Conservation (phyloP, 257 asterid species). For the Solanum rostratum region DNA sequence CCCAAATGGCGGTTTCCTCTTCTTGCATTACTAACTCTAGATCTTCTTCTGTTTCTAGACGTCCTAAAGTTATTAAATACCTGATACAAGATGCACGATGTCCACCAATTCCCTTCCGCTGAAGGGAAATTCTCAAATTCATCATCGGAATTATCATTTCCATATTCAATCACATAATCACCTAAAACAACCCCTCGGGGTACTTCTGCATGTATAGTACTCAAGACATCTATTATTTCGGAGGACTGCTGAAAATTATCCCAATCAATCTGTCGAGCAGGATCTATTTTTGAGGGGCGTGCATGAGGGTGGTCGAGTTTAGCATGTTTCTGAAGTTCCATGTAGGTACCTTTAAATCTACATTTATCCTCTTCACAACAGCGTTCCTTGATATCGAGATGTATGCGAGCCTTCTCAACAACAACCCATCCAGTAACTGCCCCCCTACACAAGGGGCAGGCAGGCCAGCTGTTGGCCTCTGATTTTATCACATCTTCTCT, state of each 20-base stretch:
- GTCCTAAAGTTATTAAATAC: slow-evolving; percentile 62
- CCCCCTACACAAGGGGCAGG: slow-evolving; percentile 82
- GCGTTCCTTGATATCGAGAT: slow-evolving; percentile 55
- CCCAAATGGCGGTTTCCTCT: slow-evolving; percentile 47
- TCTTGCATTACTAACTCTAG: slow-evolving; percentile 55
- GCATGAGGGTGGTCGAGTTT: slow-evolving; percentile 68
- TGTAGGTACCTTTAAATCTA: slow-evolving; percentile 43
- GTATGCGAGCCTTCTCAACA: slow-evolving; percentile 45
- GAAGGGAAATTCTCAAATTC: slow-evolving; percentile 58
- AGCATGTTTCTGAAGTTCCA: slow-evolving; percentile 64
- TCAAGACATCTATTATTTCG: slow-evolving; percentile 71
- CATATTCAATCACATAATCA: slow-evolving; percentile 85
- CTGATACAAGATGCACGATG: slow-evolving; percentile 69
- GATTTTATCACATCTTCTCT: slow-evolving; percentile 8
- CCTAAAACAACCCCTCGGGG: slow-evolving; percentile 85
- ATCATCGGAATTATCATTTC: slow-evolving; percentile 68
- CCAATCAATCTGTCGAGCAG: slow-evolving; percentile 83
- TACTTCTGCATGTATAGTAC: slow-evolving; percentile 73
- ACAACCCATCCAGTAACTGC: slow-evolving; percentile 73
- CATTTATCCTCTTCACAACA: slow-evolving; percentile 70
- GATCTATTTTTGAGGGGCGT: slow-evolving; percentile 68
- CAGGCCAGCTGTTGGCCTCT: slow-evolving; percentile 32
- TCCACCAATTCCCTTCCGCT: slow-evolving; percentile 78
- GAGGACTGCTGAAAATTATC: slow-evolving; percentile 83
- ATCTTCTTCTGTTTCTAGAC: slow-evolving; percentile 70